Conservation (phyloP, 1,284 basidiomycete genomes). For the Mrakiaceae sp. region DNA sequence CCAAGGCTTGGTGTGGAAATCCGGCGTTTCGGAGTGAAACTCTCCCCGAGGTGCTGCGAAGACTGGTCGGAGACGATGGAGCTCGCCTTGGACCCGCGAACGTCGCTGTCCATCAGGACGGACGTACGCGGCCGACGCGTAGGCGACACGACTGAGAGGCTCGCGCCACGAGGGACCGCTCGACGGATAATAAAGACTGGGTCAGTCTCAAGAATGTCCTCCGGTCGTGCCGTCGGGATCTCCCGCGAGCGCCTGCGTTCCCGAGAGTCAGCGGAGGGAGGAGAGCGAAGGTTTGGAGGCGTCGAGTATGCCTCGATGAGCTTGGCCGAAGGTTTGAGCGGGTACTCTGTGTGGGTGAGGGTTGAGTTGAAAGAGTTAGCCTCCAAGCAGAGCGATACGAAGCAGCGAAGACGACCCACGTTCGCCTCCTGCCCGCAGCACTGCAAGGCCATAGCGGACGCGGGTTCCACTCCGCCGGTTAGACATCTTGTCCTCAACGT, state of each 20-base stretch:
- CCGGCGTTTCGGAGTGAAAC: slow-evolving; percentile 5
- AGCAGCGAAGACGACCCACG: slow-evolving; percentile 41
- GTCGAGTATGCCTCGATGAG: slow-evolving; percentile 71
- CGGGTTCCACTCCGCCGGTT: slow-evolving; percentile 65
- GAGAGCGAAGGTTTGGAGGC: slow-evolving; percentile 56
- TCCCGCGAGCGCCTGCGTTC: slow-evolving; percentile 79
- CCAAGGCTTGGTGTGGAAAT: background rate
- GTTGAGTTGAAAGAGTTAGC: background rate
- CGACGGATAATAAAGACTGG: slow-evolving; percentile 76
- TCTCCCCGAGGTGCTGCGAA: slow-evolving; percentile 1
- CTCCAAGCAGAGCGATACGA: slow-evolving; percentile 6
- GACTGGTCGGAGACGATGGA: slow-evolving; percentile 14
- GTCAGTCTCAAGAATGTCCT: slow-evolving; percentile 69
- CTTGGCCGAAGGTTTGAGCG: slow-evolving; percentile 62
- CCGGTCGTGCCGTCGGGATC: slow-evolving; percentile 53
- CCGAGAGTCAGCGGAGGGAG: slow-evolving; percentile 50
- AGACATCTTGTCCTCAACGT: slow-evolving; percentile 79
- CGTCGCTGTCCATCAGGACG: background rate
- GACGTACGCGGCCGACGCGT: slow-evolving; percentile 59
- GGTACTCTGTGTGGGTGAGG: slow-evolving; percentile 46
- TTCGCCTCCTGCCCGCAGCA: slow-evolving; percentile 44
- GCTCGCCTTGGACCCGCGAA: background rate
- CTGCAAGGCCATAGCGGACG: slow-evolving; percentile 66
- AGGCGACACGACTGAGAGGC: background rate
- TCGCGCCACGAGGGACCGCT: slow-evolving; percentile 35